Evolutionary conservation across 2,329 filamentous ascomycete genomes (phyloP).

Genomic region (Lachnellula suecica): DNA sequence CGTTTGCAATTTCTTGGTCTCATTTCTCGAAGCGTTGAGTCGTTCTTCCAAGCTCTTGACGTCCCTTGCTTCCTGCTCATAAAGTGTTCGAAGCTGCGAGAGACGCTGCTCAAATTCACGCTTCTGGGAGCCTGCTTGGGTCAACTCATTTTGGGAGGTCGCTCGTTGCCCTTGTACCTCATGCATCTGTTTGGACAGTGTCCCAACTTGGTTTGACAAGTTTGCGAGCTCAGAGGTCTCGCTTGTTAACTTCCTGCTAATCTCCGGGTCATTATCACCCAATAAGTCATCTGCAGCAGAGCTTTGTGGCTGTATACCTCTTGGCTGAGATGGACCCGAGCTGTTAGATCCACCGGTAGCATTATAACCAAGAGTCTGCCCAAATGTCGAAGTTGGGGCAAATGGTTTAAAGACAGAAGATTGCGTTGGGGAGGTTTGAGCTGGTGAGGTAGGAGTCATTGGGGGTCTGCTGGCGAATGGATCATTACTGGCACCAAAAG

Average conservation of each 20-base stretch:
- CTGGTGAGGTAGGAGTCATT: conserved; percentile 28
- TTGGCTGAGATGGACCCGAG: conserved; percentile 33
- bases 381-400: conserved; percentile 88
- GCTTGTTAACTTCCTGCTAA: conserved; percentile 81
- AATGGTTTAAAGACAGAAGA: conserved; percentile 76
- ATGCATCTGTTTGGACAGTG: conserved; percentile 89
- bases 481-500: conserved; percentile 49
- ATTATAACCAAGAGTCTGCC: conserved; percentile 75
- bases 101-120: conserved; percentile 88
- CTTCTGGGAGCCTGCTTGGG: conserved; percentile 81
- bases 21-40: conserved; percentile 70
- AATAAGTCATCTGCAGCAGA: conserved; percentile 77
- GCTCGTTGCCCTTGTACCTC: conserved; percentile 82
- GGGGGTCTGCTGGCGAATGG: conserved; percentile 40
- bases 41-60: conserved; percentile 84
- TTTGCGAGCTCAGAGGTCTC: conserved; percentile 94
- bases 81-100: conserved; percentile 80
- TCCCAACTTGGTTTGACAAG: conserved; percentile 91
- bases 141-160: conserved; percentile 78
- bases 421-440: conserved; percentile 22
- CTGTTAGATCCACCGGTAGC: conserved; percentile 59
- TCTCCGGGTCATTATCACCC: conserved; percentile 85
- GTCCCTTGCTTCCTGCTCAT: conserved; percentile 89
- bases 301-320: conserved; percentile 40
- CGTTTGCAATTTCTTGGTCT: conserved; percentile 80